Conservation (phyloP, 176 grass and related monocot species). For the Phyllostachys edulis region DNA sequence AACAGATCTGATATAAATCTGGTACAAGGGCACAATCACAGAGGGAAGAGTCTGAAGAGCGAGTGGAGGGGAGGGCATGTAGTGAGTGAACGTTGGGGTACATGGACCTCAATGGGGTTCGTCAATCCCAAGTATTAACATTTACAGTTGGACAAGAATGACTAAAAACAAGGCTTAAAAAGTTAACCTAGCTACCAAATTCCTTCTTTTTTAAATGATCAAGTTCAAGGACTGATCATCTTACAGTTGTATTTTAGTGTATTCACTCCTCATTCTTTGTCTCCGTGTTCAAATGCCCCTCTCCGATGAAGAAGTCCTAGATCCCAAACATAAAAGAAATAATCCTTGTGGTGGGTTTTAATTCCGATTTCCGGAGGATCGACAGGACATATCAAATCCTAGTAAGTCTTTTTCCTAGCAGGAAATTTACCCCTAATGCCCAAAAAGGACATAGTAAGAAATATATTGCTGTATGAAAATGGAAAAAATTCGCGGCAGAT, state of each 20-base stretch:
- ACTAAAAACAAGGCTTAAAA: background rate
- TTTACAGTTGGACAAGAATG: constrained; percentile 8
- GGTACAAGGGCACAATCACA: background rate
- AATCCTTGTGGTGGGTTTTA: background rate
- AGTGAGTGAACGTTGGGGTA: background rate
- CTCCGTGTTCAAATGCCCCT: background rate
- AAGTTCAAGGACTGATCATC: background rate
- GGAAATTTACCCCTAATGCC: background rate
- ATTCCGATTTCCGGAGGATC: background rate
- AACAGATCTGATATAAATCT: background rate
- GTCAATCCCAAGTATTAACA: background rate
- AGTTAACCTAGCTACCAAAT: background rate
- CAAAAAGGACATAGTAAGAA: background rate
- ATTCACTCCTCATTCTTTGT: background rate
- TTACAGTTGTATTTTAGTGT: background rate
- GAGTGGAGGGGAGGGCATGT: background rate
- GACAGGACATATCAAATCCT: background rate
- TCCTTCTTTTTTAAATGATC: background rate
- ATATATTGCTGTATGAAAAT: background rate
- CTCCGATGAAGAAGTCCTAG: background rate
- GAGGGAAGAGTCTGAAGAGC: background rate
- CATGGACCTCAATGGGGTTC: background rate
- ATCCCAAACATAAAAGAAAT: background rate
- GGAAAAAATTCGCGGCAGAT: background rate
- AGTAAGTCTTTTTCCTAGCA: background rate